Base-by-base conservation (phyloP, 345 rosid species). In the Geranium brycei region DNA sequence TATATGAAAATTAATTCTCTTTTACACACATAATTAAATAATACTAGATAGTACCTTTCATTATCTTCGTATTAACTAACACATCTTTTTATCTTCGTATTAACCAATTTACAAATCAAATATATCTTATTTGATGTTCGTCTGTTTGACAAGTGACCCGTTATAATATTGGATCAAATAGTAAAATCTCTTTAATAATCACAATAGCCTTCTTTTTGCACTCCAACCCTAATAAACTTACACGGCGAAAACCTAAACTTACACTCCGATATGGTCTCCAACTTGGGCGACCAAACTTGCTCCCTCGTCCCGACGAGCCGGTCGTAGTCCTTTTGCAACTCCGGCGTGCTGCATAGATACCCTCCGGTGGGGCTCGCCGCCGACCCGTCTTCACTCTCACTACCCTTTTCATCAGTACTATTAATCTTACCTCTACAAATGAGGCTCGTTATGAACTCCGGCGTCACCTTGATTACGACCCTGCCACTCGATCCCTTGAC, bases 401-500 rank as follows among this genome's bases (percentile, higher is more conserved):
- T 60, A 2, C 23, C 28, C 3, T 4, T 19, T 7, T 7, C 10
- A 35, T 35, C 19, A n/a, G n/a, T n/a, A 8, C 40, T 67, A 19
- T 35, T 40, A 31, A 19, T 28, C 15, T 58, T 72, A 41, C 60
- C 19, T 17, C n/a, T 65, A 23, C 40, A 63, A 7, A 82, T 78
- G 64, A 78, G 72, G 61, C 76, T 82, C 17, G 69, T 70, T 59
- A 84, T 81, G 61, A 84, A 87, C 60, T 70, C 77, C 5, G 89
- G 93, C 67, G 66, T 64, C 17, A 87, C 81, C 76, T 82, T 87
- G 2, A 87, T 84, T 69, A 75, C 31, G 66, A 77, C 72, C 76
- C 83, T 75, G n/a, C 86, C 89, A 18, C 82, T 73, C 32, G 64
- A 18, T 1, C 81, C 82, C 59, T 72, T 70, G 10, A 72, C 38